Evolutionary conservation across 2,329 filamentous ascomycete genomes (phyloP).

Genomic region (Onygena corvina): DNA sequence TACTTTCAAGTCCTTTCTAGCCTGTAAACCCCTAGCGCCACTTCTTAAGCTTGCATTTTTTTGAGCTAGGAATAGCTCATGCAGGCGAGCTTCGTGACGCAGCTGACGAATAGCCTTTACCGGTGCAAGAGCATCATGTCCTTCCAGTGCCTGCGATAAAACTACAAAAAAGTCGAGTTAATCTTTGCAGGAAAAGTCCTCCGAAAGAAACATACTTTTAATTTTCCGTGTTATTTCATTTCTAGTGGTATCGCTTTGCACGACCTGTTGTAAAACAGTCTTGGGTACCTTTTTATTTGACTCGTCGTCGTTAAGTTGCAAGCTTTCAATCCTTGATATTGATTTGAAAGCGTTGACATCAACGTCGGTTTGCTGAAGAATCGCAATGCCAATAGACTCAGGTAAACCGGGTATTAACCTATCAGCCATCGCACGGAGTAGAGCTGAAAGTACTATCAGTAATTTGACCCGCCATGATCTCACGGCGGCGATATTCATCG

Average conservation of each 20-base stretch:
- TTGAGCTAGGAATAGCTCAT: conserved; percentile 54
- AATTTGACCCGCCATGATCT: not conserved
- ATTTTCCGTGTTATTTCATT: conserved; percentile 51
- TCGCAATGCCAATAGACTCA: conserved; percentile 50
- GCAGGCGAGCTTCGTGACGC: conserved; percentile 49
- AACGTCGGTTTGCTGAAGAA: conserved; percentile 55
- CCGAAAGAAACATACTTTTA: conserved; percentile 34
- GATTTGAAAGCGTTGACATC: conserved; percentile 14
- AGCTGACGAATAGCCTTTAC: conserved; percentile 51
- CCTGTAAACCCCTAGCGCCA: conserved; percentile 61
- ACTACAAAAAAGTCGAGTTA: conserved; percentile 25
- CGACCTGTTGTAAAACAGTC: conserved; percentile 55
- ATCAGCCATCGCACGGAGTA: conserved; percentile 63
- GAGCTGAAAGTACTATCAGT: conserved; percentile 36
- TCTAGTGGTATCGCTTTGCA: conserved; percentile 40
- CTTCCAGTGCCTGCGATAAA: conserved; percentile 50
- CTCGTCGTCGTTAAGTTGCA: not conserved
- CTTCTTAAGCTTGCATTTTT: conserved; percentile 64
- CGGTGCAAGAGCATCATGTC: conserved; percentile 41
- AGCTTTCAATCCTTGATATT: not conserved
- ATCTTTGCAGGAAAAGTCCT: not conserved
- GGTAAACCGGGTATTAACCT: conserved; percentile 68
- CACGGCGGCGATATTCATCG: not conserved
- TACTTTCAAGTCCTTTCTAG: conserved; percentile 59
- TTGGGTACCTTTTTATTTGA: conserved; percentile 19